Percentiles rank a stretch among this genome's conserved stretches.
Evolutionary conservation across 2,329 filamentous ascomycete species (phyloP).

Genomic region (Ilyonectria destructans): DNA sequence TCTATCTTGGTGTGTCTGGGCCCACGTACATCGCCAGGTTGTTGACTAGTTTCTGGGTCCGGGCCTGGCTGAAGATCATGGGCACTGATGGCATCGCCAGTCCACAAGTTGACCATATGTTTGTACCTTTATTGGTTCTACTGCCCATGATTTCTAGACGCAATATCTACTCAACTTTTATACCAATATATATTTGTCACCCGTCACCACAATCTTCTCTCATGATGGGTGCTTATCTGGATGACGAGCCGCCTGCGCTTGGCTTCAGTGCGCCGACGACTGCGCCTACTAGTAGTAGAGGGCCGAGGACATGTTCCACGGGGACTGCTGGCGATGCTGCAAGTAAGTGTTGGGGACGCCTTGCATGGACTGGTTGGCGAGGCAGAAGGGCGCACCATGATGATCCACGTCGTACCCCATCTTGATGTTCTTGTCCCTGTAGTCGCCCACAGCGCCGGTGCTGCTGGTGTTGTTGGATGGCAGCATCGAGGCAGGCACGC

Average conservation of each 20-base stretch:
- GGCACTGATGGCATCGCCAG: too few relatives aligned
- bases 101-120: too few relatives aligned
- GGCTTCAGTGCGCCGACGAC: slow-evolving; percentile 53
- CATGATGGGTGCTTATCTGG: slow-evolving; percentile 55
- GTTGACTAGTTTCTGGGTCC: too few relatives aligned
- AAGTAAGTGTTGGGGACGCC: slow-evolving; percentile 48
- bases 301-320: slow-evolving; percentile 53
- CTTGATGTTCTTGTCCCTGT: slow-evolving; percentile 60
- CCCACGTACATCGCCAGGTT: too few relatives aligned
- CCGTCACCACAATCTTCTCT: too few relatives aligned
- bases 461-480: slow-evolving; percentile 51
- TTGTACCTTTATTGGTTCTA: too few relatives aligned
- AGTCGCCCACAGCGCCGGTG: slow-evolving; percentile 51
- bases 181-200: too few relatives aligned
- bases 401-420: slow-evolving; percentile 58
- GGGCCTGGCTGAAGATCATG: too few relatives aligned
- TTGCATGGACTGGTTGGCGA: slow-evolving; percentile 48
- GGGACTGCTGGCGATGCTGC: slow-evolving; percentile 45
- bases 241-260: neutral
- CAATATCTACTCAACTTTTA: too few relatives aligned
- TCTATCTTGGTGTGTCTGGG: too few relatives aligned
- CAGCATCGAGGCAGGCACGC: slow-evolving; percentile 63
- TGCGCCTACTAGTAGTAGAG: slow-evolving; percentile 54
- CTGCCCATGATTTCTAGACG: too few relatives aligned
- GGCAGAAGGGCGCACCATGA: slow-evolving; percentile 53